Base-by-base conservation (phyloP, 441 rosid species). In the Pelargonium cotyledonis region DNA sequence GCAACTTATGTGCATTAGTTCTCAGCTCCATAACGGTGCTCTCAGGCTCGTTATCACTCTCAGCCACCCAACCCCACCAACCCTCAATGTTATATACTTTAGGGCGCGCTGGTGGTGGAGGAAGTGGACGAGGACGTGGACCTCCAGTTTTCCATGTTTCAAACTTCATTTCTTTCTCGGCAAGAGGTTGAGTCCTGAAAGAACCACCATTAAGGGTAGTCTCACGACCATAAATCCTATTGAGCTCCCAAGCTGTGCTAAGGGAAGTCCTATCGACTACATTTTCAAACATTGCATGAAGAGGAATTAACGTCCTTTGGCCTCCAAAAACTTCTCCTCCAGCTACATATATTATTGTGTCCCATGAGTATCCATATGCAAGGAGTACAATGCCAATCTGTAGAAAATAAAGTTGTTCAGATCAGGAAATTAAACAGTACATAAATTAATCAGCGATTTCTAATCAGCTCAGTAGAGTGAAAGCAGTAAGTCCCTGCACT, bases 41-140 rank as follows among this genome's bases (percentile, higher is more conserved):
- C 75, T 94, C 99, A 3, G 99, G 99, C 80, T 94, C 97, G 65
- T 91, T 88, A 79, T 94, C 97, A 73, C 99, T 91, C 84, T 94
- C 97, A 26, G 99, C 99, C 70, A 94, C 99, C 99, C 99, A 94
- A 75, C 97, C 97, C 99, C 99, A 94, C 99, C 97, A 94, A 53
- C 99, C 99, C 82, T 94, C 96, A 41, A 91, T 85, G 75, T 90
- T 94, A 55, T 94, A 85, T 38, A 93, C 83, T 79, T 95, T 95
- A 7, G 96, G 92, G 65, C 90, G 84, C 58, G 96, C 88, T 0
- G 94, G 95, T 68, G 97, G 97, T 14, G 96, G 97, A 3, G 96
- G 94, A 71, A 91, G 96, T 9, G 99, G 97, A 23, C 91, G 96
- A 68, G 99, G 99, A 16, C 94, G 87, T 70, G 94, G 96, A 65